Conservation (phyloP, 2,329 filamentous ascomycete genomes). For the Neospermospora avenae region DNA sequence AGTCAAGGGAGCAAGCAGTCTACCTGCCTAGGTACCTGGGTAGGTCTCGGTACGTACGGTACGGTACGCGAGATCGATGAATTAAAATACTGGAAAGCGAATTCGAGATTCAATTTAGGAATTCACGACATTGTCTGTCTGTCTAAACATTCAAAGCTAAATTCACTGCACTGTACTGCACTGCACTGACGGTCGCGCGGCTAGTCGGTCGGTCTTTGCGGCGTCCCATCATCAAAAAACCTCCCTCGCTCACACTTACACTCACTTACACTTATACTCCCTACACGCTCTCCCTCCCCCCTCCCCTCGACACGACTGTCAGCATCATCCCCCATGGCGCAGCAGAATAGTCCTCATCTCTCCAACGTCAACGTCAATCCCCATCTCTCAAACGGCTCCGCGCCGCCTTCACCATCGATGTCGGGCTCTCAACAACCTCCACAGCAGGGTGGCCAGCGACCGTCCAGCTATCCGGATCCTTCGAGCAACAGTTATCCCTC, state of each 20-base stretch:
- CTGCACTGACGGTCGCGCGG: not conserved
- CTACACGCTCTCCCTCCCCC: not conserved
- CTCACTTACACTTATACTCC: not conserved
- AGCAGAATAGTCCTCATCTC: conserved; percentile 32
- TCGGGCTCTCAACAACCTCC: conserved; percentile 32
- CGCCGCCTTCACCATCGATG: conserved; percentile 35
- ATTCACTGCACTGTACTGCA: not conserved
- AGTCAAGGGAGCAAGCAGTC: conserved; percentile 1
- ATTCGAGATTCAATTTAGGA: not conserved
- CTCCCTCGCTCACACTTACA: too few species aligned
- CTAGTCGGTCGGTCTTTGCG: conserved; percentile 2
- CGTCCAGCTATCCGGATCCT: conserved; percentile 42
- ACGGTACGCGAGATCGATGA: too few species aligned
- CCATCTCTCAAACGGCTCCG: conserved; percentile 33
- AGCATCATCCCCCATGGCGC: conserved; percentile 25
- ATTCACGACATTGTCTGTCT: not conserved
- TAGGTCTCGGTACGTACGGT: too few species aligned
- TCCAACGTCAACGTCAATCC: conserved; percentile 11
- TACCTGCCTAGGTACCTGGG: too few species aligned
- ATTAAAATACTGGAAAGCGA: too few species aligned
- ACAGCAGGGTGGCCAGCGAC: conserved; percentile 25
- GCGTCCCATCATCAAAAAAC: too few species aligned
- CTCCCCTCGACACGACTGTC: not conserved
- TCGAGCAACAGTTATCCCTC: conserved; percentile 44
- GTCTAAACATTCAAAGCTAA: not conserved